Percentiles rank a stretch among this genome's conserved stretches.
These are phyloP conservation scores for Adansonia gregorii DNA, from an alignment of 441 rosid genomes.

Conservation along the genomic window DNA sequence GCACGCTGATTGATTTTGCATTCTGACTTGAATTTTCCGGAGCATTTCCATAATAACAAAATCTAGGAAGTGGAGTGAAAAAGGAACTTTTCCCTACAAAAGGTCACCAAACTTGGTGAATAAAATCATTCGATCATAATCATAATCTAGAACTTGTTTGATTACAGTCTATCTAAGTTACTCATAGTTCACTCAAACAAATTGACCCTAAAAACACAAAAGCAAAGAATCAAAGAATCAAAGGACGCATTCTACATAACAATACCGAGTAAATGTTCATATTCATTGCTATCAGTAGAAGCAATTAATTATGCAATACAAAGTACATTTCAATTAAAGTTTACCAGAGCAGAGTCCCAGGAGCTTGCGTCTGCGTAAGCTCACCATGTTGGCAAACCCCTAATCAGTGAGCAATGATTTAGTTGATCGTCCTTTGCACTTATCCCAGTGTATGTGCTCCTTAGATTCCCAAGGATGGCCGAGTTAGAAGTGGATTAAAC, in stretches of 20 bases:
- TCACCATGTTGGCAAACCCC: slow-evolving; percentile 65
- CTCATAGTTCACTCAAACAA: neutral
- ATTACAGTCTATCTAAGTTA: neutral
- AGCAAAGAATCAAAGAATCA: neutral
- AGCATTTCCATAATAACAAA: slow-evolving; percentile 44
- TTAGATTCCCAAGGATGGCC: slow-evolving; percentile 24
- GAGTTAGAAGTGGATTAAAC: slow-evolving; percentile 8
- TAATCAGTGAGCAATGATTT: slow-evolving; percentile 26
- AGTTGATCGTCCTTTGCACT: slow-evolving; percentile 31
- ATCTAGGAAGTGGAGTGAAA: slow-evolving; percentile 59
- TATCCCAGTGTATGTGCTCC: slow-evolving; percentile 31
- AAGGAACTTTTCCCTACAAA: slow-evolving; percentile 58
- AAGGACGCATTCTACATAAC: slow-evolving; percentile 11
- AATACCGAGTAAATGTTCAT: neutral
- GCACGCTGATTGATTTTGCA: slow-evolving; percentile 46
- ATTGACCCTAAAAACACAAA: neutral
- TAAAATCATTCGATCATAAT: slow-evolving; percentile 13
- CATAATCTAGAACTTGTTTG: slow-evolving; percentile 16
- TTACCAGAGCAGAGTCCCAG: slow-evolving; percentile 58
- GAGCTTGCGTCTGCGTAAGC: slow-evolving; percentile 91
- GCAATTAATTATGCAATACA: slow-evolving; percentile 21
- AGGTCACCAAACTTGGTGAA: slow-evolving; percentile 22
- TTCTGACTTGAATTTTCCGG: slow-evolving; percentile 41
- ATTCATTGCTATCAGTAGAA: slow-evolving; percentile 30
- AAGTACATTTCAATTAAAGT: slow-evolving; percentile 25